Percentiles rank a stretch among this genome's conserved stretches.
These are phyloP conservation scores for Komagataella kurtzmanii DNA, from an alignment of 805 yeast species.

Conservation along the genomic window DNA sequence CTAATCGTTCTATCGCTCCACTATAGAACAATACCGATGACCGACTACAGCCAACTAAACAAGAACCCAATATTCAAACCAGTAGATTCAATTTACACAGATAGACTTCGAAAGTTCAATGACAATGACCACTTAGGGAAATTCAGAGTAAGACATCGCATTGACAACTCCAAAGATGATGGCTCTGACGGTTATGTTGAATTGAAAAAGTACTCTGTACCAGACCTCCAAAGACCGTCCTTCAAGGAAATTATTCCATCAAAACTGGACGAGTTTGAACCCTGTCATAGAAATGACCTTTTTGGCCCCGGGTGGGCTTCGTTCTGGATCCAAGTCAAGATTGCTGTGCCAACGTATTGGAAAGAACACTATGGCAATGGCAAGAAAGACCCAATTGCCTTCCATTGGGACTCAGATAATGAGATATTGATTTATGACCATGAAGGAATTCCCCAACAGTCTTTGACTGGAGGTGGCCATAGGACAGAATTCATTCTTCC, in stretches of 20 bases:
- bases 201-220: slow-evolving; percentile 61
- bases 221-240: slow-evolving; percentile 51
- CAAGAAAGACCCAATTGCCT: slow-evolving; percentile 32
- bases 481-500: slow-evolving; percentile 67
- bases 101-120: slow-evolving; percentile 64
- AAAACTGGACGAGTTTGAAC: slow-evolving; percentile 32
- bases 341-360: slow-evolving; percentile 57
- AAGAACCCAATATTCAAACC: slow-evolving; percentile 59
- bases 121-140: slow-evolving; percentile 69
- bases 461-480: slow-evolving; percentile 78
- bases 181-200: slow-evolving; percentile 31
- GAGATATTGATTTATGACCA: slow-evolving; percentile 73
- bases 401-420: slow-evolving; percentile 76
- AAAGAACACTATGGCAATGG: slow-evolving; percentile 2
- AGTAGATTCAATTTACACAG: slow-evolving; percentile 58
- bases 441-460: slow-evolving; percentile 62
- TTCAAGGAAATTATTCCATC: slow-evolving; percentile 43
- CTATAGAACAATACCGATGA: neutral
- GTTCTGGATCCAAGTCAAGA: slow-evolving; percentile 73
- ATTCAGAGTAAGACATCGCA: slow-evolving; percentile 54
- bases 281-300: slow-evolving; percentile 53
- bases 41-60: slow-evolving; percentile 25
- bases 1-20: neutral
- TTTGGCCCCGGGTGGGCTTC: slow-evolving; percentile 98
- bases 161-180: slow-evolving; percentile 23